Conservation (phyloP, 306 rosid species). For the Lablab purpureus region DNA sequence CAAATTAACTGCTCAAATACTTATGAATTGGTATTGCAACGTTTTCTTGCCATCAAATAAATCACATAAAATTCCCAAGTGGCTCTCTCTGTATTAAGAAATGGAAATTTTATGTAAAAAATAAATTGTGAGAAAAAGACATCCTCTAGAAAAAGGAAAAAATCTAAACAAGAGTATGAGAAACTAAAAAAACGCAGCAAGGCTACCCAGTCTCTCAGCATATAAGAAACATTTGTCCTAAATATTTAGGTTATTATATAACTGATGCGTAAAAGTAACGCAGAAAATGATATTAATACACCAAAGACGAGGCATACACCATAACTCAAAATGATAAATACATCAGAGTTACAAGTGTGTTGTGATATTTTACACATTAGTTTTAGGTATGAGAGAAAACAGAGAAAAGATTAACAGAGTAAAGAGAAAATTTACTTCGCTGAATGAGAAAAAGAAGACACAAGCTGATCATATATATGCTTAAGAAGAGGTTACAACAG, state of each 20-base stretch:
- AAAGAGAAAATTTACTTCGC: too few species aligned
- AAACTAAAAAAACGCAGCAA: constrained; percentile 2
- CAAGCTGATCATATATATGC: too few species aligned
- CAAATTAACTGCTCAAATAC: not conserved
- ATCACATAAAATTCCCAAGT: constrained; percentile 1
- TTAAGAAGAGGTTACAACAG: too few species aligned
- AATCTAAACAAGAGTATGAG: not conserved
- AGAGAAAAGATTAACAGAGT: too few species aligned
- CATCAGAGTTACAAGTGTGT: not conserved
- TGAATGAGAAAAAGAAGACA: too few species aligned
- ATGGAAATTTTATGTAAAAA: constrained; percentile 1
- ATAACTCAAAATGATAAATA: not conserved
- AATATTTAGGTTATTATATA: constrained; percentile 3
- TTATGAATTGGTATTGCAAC: not conserved
- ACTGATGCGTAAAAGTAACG: not conserved
- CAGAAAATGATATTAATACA: not conserved
- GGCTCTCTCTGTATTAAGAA: not conserved
- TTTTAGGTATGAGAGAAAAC: too few species aligned
- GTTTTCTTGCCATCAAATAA: constrained; percentile 1
- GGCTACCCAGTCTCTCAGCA: not conserved
- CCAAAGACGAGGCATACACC: not conserved
- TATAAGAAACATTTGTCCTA: not conserved
- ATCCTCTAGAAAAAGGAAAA: not conserved
- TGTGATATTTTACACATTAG: not conserved
- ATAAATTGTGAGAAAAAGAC: not conserved